Base-by-base conservation (phyloP, 106 monocot genomes). In the Chionographis japonica region DNA sequence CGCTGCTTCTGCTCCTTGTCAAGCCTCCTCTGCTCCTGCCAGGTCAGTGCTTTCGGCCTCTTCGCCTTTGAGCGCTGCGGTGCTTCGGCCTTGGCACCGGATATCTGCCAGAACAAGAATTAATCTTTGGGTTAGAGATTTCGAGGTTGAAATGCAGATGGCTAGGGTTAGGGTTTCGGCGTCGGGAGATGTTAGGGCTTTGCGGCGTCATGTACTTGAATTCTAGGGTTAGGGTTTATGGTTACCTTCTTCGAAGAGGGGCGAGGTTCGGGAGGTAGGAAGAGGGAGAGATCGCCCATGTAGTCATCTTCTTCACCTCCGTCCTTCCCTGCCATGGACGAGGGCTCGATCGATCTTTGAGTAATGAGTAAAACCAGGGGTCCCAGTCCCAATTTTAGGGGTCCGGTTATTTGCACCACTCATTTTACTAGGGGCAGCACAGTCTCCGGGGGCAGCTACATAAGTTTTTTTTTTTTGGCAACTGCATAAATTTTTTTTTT, bases 281-380 rank as follows among this genome's bases (percentile, higher is more conserved):
- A 97, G 65, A 72, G 65, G 40, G 92, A 97, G 66, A 97, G 84
- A 59, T 97, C 95, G 16, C 86, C 92, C 95, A 97, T 92, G 80
- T 97, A 97, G 11, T 88, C 94, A 3, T 76, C 93, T 20, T 65
- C 75, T 37, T 41, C 70, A 41, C n/a, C 69, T 2, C 27, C 68
- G 9, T 71, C 79, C 6, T 43, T 58, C 43, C 79, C 92, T 73
- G 89, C 83, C 91, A 88, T 88, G 62, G 62, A 5, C 38, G 37
- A 53, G 3, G 69, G 27, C 27, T 27, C 27, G 27, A 27, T 27
- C 1, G 27, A 27, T 27, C 27, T 27, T 27, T 27, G 27, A 27
- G 27, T 27, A 27, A 27, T 27, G 27, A 27, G 27, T 27, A 27
- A 27, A 27, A 27, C 27, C 27, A 27, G 27, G 27, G 0, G 27